Base-by-base conservation (phyloP, 139 green algal genomes). In the Mychonastes homosphaera region DNA sequence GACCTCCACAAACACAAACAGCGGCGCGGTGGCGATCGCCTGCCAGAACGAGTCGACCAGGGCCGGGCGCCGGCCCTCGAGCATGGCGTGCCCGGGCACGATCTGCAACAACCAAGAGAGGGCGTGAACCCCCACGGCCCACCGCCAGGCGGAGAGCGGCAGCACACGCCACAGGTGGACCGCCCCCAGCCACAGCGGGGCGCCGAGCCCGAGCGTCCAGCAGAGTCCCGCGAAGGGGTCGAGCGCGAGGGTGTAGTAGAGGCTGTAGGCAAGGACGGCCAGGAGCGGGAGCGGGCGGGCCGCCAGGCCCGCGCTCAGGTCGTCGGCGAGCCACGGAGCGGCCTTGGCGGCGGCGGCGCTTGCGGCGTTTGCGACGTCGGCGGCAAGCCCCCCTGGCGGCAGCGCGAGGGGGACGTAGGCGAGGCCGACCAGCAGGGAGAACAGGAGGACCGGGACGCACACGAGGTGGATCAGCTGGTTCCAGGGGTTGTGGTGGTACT, bases 1-100 rank as follows among this genome's bases (percentile, higher is more conserved):
- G 32, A 83, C 59, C 81, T 94, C 85, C 58, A 87, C 81, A 80
- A 82, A 91, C 8, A 91, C 85, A 63, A 94, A 93, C 21, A 94
- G 63, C 1, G 78, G 76, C 0, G 84, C 84, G 48, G 90, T 62
- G 12, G 78, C 68, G 21, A 80, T 58, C 2, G 73, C 69, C 73
- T 79, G 63, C 53, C 44, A 60, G 16, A 54, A 1, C 23, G 6
- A 32, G 70, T 92, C 82, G 35, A 91, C 38, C 8, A 94, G 69
- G 8, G 85, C 85, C 1, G 85, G 85, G 59, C 75, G 83, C 29
- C 82, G 59, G 23, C 76, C 68, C 70, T 94, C 85, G 3, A 82
- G 65, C 33, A 91, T 52, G 1, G 71, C 76, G 65, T 94, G 85
- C 2, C 85, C 85, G 13, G 77, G 67, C 40, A 80, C 65, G 21